Percentiles rank a stretch among this genome's conserved stretches.
phyloP scores from a whole-genome alignment of 2,329 filamentous ascomycete species.

The Fusarium decemcellulare region DNA sequence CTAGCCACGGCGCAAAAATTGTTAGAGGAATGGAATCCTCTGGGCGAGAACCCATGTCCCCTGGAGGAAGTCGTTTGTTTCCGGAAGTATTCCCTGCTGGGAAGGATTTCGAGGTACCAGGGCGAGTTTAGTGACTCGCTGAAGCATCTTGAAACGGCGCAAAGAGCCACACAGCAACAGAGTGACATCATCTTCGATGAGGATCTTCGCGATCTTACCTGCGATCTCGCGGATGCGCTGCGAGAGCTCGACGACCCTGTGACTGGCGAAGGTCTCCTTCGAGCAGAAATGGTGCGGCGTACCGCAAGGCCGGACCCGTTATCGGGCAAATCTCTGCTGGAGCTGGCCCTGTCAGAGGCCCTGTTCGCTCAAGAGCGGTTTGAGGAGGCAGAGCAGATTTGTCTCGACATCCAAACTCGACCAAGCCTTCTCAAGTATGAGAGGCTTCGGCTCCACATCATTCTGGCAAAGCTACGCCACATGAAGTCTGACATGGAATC shows the following conservation, averaged over 20 bases:
- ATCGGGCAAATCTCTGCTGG: conserved; percentile 33
- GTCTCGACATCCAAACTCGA: conserved; percentile 26
- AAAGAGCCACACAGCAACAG: conserved; percentile 13
- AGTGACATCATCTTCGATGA: conserved; percentile 36
- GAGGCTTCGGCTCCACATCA: conserved; percentile 34
- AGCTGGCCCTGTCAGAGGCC: conserved; percentile 38
- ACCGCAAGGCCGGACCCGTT: conserved; percentile 23
- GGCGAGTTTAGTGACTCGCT: conserved; percentile 34
- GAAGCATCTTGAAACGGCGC: conserved; percentile 23
- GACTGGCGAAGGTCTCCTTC: conserved; percentile 31
- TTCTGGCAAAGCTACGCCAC: conserved; percentile 37
- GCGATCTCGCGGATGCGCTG: conserved; percentile 40
- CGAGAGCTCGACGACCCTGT: conserved; percentile 36
- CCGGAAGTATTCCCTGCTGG: conserved; percentile 37
- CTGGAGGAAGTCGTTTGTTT: conserved; percentile 35
- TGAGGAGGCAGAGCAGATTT: conserved; percentile 32
- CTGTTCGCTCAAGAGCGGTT: conserved; percentile 39
- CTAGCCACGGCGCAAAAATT: conserved; percentile 30
- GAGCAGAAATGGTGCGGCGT: conserved; percentile 30
- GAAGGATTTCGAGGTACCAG: conserved; percentile 34
- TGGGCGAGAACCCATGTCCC: conserved; percentile 25
- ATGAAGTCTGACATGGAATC: conserved; percentile 33
- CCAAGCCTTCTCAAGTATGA: conserved; percentile 39
- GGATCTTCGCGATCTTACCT: conserved; percentile 37
- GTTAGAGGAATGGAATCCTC: conserved; percentile 33